phyloP scores from a whole-genome alignment of 2,329 filamentous ascomycete genomes.

The Plenodomus biglobosus region DNA sequence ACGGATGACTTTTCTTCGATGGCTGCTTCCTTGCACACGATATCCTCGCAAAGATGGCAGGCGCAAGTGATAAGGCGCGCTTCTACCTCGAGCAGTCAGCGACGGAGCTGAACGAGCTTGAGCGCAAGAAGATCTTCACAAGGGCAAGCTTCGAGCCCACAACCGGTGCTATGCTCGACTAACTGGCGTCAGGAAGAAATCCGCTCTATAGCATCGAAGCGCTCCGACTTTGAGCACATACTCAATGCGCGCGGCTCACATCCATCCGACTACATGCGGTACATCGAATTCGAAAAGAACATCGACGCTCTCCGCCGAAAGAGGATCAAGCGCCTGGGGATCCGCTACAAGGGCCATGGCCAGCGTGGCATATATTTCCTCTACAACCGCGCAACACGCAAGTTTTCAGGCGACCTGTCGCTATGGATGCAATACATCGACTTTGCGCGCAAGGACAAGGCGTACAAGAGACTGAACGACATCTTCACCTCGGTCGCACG shows the following conservation, averaged over 20 bases:
- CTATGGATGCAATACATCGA: slow-evolving; percentile 91
- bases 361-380: slow-evolving; percentile 86
- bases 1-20: slow-evolving; percentile 24
- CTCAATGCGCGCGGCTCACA: slow-evolving; percentile 75
- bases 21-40: slow-evolving; percentile 12
- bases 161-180: slow-evolving; percentile 5
- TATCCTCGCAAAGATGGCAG: slow-evolving; percentile 63
- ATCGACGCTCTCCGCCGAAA: slow-evolving; percentile 76
- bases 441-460: slow-evolving; percentile 69
- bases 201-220: slow-evolving; percentile 80
- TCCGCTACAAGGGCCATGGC: slow-evolving; percentile 70
- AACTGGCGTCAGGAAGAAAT: slow-evolving; percentile 72
- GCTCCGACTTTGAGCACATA: slow-evolving; percentile 90
- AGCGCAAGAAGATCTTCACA: slow-evolving; percentile 87
- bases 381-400: slow-evolving; percentile 80
- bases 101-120: slow-evolving; percentile 87
- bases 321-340: slow-evolving; percentile 76
- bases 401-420: slow-evolving; percentile 76
- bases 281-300: slow-evolving; percentile 71
- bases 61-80: slow-evolving; percentile 87
- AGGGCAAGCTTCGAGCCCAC: slow-evolving; percentile 55
- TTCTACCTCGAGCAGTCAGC: slow-evolving; percentile 93
- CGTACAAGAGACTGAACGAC: slow-evolving; percentile 61
- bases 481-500: slow-evolving; percentile 71
- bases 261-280: slow-evolving; percentile 78